Conservation (phyloP, 2,329 filamentous ascomycete species). For the Fonsecaea monophora region DNA sequence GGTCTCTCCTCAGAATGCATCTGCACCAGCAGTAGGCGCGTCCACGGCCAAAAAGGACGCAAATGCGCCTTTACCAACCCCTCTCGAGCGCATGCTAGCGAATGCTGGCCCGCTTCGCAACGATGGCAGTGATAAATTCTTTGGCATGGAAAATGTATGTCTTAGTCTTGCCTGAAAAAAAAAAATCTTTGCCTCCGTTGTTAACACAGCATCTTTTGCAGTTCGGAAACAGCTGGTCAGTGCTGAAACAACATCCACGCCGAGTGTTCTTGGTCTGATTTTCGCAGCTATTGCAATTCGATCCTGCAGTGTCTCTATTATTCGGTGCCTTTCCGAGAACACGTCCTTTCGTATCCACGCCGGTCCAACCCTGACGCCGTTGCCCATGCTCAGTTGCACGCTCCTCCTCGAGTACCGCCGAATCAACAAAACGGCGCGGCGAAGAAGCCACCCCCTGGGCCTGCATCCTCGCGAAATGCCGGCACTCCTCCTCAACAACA, state of each 20-base stretch:
- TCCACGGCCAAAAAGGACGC: conserved; percentile 65
- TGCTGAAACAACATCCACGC: conserved; percentile 24
- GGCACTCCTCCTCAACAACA: conserved; percentile 49
- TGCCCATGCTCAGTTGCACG: conserved; percentile 68
- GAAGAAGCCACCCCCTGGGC: conserved; percentile 44
- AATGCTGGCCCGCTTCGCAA: conserved; percentile 79
- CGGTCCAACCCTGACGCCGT: conserved; percentile 73
- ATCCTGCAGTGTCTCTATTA: conserved; percentile 98
- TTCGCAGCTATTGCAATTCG: conserved; percentile 92
- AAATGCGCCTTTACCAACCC: conserved; percentile 62
- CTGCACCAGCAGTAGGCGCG: conserved; percentile 28
- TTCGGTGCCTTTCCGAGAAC: conserved; percentile 89
- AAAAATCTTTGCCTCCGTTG: neutral
- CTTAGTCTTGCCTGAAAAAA: conserved; percentile 22
- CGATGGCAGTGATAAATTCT: conserved; percentile 97
- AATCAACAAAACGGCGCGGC: conserved; percentile 58
- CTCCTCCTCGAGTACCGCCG: conserved; percentile 60
- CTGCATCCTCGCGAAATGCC: conserved; percentile 46
- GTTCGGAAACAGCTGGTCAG: conserved; percentile 98
- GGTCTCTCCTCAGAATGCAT: conserved; percentile 36
- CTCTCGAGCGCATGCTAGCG: conserved; percentile 76
- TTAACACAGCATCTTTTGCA: conserved; percentile 49
- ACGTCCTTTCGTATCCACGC: conserved; percentile 88
- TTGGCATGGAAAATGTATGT: conserved; percentile 94
- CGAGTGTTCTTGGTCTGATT: conserved; percentile 42